Base-by-base conservation (phyloP, 768 basidiomycete genomes). In the Panellus pusillus region DNA sequence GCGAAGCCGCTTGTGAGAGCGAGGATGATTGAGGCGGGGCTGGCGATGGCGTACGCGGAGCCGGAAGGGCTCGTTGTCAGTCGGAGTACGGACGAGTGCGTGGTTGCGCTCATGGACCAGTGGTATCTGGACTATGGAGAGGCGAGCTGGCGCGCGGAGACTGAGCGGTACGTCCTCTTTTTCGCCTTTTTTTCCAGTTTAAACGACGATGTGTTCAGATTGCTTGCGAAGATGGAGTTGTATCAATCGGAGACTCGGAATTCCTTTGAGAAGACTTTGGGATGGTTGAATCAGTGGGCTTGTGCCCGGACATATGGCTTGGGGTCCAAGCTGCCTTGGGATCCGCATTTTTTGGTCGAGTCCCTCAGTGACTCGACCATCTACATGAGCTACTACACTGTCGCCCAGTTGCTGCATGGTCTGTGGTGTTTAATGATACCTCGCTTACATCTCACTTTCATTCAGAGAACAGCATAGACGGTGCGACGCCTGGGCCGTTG, bases 101-200 rank as follows among this genome's bases (percentile, higher is more conserved):
- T 98, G 17, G 93, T 99, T 53, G 95, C 96, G 3, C 74, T 99
- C 61, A 95, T 94, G 84, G 97, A 99, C 68, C 97, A 99, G 71
- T 99, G 96, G 95, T 99, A 98, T 71, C 73, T 98, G 70, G 93
- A 98, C 70, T 99, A 98, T 63, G 97, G 96, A 62, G 93, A 98
- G 74, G 70, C 82, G 1, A 67, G 69, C n/a, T 99, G 97, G 97
- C 90, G 87, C 69, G 81, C 79, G 14, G 81, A 91, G 64, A 84
- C 92, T 6, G 89, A 93, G 69, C 85, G 79, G 93, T 92, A 65
- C 47, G 84, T 78, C 2, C 40, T 36, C 37, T 51, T 18, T 47
- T 19, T 46, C 35, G n/a, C 35, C 47, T 9, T 38, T 42, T 29
- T 40, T 14, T 43, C 39, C 44, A 38, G 54, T 42, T 46, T 61